A percentile compares a stretch with the other conserved stretches of the same genome.
Conservation (phyloP, 2,329 filamentous ascomycete species). For the Pseudogymnoascus sp. region DNA sequence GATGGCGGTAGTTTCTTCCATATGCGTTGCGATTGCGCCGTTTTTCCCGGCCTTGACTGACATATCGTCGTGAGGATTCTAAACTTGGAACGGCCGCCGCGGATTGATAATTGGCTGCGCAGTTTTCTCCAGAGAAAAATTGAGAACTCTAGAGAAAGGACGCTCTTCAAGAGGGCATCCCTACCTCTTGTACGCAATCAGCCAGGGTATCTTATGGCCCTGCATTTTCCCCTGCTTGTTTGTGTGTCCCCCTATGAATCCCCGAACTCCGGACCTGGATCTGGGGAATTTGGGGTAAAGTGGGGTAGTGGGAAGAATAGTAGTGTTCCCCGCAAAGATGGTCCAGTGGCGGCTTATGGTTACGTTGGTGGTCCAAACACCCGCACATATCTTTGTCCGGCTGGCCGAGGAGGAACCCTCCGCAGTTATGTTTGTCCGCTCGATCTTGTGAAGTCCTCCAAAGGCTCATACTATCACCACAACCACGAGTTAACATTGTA, state of each 20-base stretch:
- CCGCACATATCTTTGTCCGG: conserved; percentile 10
- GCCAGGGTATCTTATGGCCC: neutral
- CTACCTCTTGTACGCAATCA: neutral
- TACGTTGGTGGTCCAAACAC: neutral
- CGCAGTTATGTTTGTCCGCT: neutral
- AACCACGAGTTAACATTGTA: neutral
- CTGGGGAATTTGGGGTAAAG: neutral
- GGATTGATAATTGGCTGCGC: neutral
- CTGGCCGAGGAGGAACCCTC: neutral
- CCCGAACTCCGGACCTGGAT: neutral
- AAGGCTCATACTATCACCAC: neutral
- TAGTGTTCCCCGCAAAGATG: neutral
- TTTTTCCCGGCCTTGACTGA: neutral
- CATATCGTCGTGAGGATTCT: neutral
- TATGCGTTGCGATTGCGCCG: neutral
- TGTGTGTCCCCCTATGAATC: neutral
- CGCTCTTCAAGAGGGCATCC: neutral
- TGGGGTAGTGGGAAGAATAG: neutral
- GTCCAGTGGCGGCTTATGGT: neutral
- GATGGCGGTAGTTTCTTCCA: neutral
- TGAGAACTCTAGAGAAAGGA: neutral
- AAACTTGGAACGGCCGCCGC: neutral
- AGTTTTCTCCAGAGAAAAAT: neutral
- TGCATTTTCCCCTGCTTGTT: neutral
- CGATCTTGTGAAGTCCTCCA: neutral